These are phyloP conservation scores for Singerocomus inundabilis DNA, from an alignment of 1,284 basidiomycete genomes.

Conservation along the genomic window DNA sequence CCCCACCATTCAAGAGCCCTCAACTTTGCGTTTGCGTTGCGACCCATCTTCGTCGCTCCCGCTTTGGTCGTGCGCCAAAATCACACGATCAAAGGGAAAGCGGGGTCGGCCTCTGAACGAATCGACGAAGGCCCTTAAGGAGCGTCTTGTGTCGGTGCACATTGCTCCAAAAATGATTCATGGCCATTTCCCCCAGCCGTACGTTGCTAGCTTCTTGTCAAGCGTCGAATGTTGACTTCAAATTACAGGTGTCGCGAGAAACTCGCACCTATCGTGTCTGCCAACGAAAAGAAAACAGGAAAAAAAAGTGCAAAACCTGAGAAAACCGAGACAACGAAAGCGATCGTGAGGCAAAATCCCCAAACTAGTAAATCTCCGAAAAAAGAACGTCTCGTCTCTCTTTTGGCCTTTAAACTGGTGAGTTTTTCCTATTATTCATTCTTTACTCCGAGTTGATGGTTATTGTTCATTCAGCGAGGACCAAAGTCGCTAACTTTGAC, in stretches of 20 bases:
- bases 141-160: constrained; percentile 2
- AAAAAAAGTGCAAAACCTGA: not conserved
- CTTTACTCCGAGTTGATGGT: not conserved
- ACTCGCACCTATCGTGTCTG: not conserved
- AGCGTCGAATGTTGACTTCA: not conserved
- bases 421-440: too few relatives aligned
- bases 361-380: not conserved
- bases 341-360: not conserved
- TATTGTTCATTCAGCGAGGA: not conserved
- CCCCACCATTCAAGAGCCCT: not conserved
- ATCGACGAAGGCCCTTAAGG: constrained; percentile 7
- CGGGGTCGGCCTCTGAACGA: not conserved
- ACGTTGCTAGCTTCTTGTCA: not conserved
- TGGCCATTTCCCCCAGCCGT: constrained; percentile 1
- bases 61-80: constrained; percentile 15
- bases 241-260: not conserved
- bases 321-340: not conserved
- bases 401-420: not conserved
- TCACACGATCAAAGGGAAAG: constrained; percentile 7
- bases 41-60: constrained; percentile 2
- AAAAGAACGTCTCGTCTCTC: not conserved
- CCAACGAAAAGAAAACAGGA: not conserved
- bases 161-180: constrained; percentile 13
- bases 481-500: not conserved
- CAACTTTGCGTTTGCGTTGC: not conserved